Base-by-base conservation (phyloP, 2,329 filamentous ascomycete genomes). In the Colletotrichum zoysiae region DNA sequence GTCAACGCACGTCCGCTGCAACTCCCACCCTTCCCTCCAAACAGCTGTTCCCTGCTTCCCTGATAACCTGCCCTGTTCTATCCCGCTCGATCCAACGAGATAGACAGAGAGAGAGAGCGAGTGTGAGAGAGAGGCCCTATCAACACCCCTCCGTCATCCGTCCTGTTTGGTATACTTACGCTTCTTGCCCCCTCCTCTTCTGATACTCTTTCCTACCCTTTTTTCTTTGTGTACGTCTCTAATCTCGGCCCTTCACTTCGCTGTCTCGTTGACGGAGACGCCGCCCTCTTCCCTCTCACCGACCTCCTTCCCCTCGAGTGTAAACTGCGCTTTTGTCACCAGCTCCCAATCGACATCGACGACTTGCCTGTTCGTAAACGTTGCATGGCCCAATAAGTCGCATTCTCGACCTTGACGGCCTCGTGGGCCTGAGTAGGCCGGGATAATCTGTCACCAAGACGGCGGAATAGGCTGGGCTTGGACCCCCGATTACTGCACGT, bases 371-470 rank as follows among this genome's bases (percentile, higher is more conserved):
- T 40, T 48, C 5, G 26, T 50, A 30, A 55, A 40, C 59, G 42
- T 72, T 70, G 23, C 66, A 74, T 74, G 73, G 73, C 71, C 71
- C 65, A 62, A 73, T 70, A 70, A 65, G 48, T 33, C 50, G 55
- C 50, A 53, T 58, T 65, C 71, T 74, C 61, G 72, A 64, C 71
- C 72, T 73, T 74, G 53, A 74, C 66, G 59, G 67, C 71, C 58
- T 65, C 57, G 59, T 68, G 61, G 58, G 70, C 69, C 44, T 63
- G 67, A 53, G 35, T 57, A 71, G 51, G 70, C 70, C 60, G 71
- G 68, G 69, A 23, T 33, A 42, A 1, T 33, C n/a, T 57, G 38
- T 40, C 18, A 35, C 51, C 20, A 71, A 61, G 71, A 65, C 71
- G 50, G 61, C 64, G 42, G 55, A 60, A 68, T 56, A 64, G 46